Base-by-base conservation (phyloP, 1,139 yeast genomes). In the Yamadazyma trypodendri region DNA sequence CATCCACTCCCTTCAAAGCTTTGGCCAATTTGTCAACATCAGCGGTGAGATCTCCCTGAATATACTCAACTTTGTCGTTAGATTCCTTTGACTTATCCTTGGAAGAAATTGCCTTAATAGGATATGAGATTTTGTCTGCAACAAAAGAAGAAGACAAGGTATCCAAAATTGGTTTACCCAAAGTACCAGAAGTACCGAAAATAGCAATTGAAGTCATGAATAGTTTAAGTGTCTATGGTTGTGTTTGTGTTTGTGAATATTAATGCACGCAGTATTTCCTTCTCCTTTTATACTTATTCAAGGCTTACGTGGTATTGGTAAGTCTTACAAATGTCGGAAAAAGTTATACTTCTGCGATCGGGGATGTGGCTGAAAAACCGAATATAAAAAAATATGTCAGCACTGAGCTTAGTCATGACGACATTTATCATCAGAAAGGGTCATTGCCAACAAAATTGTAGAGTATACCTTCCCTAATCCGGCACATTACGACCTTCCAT, bases 31-130 rank as follows among this genome's bases (percentile, higher is more conserved):
- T 45, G 3, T 50, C 63, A n/a, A 60, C 47, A 27, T 62, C 58
- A 13, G 40, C 44, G 34, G 56, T 47, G n/a, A 35, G 3, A 40
- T 60, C 61, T 10, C 61, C 65, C 41, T 56, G 51, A 39, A 67
- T 53, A 53, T 68, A 77, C 51, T 74, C 53, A 32, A 78, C 52
- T 36, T 61, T 55, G 18, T 65, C 72, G 8, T 72, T 58, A 18
- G 65, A 58, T 30, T 44, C 40, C 3, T 51, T 44, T 27, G 61
- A 50, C 34, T 60, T 63, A 31, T 68, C 61, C 36, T 69, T 67
- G 48, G 79, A 61, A 17, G 84, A 67, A 39, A 80, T 49, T 0
- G 75, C 77, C 47, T 68, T 66, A 43, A 81, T 60, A 22, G 86
- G 86, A 32, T 64, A 61, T 8, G 63, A 44, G 44, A 73, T 55